Evolutionary conservation across 768 basidiomycete species (phyloP), one percentile per base, ranked within the genome.

Genomic region (Naganishia vaughanmartiniae): DNA sequence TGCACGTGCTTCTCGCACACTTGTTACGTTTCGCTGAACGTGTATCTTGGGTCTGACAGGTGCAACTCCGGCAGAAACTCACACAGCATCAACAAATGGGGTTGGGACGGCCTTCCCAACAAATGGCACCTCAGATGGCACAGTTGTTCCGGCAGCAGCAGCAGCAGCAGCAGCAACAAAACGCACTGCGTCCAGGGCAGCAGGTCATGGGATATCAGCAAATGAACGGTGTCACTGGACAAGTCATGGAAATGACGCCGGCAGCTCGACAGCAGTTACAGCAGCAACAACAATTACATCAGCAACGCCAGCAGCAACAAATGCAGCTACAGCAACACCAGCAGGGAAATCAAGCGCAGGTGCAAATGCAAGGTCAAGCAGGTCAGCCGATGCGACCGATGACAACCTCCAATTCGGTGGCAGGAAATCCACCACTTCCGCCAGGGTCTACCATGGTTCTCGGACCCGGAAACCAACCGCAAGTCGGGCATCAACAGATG

Each of bases 1-100:
- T 70, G 14, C 17, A 36, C 9, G 42, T 14, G 24, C 33, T 21
- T 17, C 21, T 33, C 11, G 7, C 42, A 55, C 53, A 17, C 31
- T 6, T 31, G 58, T 21, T 11, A 31, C n/a, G n/a, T n/a, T n/a
- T n/a, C n/a, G n/a, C 31, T 24, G 34, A 26, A 30, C 30, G 30
- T n/a, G 12, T n/a, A 66, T 24, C 45, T 14, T 2, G 55, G 1
- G 24, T 42, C 15, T 19, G 58, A 46, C 67, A 80, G 77, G 76
- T 76, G 4, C 78, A 79, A 73, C 74, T 73, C 15, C 75, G 78
- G 31, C 70, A 70, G 26, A 71, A 69, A 33, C 55, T 68, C 17
- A 28, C 45, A 30, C 74, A 73, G 39, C 69, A 72, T n/a, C 72
- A 71, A 34, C 66, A 67, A 51, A 51, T 65, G 55, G 66, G 54